A percentile compares a stretch with the other conserved stretches of the same genome.
Conservation (phyloP, 2,329 filamentous ascomycete species). For the Thielaviopsis populi region DNA sequence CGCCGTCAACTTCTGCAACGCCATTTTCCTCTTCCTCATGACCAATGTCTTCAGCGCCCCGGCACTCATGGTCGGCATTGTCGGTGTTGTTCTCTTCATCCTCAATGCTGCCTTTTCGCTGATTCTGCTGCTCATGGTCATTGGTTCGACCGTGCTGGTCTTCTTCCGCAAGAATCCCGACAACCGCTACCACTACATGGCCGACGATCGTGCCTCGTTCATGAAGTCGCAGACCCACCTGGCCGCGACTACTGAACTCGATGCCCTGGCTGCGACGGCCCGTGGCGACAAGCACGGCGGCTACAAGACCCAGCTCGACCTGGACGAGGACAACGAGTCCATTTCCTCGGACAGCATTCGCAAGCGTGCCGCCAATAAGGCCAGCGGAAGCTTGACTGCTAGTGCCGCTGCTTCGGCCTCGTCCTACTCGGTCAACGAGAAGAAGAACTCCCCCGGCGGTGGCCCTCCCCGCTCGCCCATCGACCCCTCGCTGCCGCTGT, state of each 20-base stretch:
- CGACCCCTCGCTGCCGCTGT: conserved; percentile 31
- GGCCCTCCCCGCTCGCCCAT: conserved; percentile 26
- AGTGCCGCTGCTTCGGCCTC: conserved; percentile 19
- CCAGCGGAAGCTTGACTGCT: conserved; percentile 22
- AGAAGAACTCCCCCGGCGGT: background rate
- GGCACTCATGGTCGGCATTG: conserved; percentile 66
- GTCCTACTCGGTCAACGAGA: conserved; percentile 19
- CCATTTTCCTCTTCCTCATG: conserved; percentile 79
- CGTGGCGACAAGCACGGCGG: conserved; percentile 58
- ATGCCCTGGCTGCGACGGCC: conserved; percentile 76
- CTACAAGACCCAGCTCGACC: conserved; percentile 25
- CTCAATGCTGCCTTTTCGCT: conserved; percentile 72
- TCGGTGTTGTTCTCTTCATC: conserved; percentile 81
- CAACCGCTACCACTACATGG: conserved; percentile 89
- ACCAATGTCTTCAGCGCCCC: conserved; percentile 75
- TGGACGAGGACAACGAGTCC: conserved; percentile 30
- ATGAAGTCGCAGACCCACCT: conserved; percentile 90
- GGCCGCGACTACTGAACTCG: conserved; percentile 63
- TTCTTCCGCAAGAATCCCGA: conserved; percentile 89
- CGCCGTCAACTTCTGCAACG: conserved; percentile 78
- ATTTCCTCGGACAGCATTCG: conserved; percentile 27
- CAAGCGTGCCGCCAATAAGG: conserved; percentile 24
- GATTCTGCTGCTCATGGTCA: conserved; percentile 67
- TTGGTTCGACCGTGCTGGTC: conserved; percentile 46
- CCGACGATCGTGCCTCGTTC: conserved; percentile 87